phyloP scores from a whole-genome alignment of 2,329 filamentous ascomycete species.

The Calonectria pseudoreteaudii region DNA sequence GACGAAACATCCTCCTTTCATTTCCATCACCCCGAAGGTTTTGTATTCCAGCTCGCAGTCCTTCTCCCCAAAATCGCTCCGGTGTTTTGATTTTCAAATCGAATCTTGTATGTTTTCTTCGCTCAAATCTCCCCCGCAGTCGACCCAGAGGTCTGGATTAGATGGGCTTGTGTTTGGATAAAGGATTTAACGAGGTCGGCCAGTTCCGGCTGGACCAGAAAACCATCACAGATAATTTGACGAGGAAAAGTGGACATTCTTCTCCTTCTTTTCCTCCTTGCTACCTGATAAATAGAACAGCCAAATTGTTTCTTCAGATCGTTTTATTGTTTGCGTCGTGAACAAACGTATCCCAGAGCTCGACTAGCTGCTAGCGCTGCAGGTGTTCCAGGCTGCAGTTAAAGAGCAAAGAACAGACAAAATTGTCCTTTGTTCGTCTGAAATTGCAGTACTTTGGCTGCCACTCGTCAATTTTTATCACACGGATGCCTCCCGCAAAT shows the following conservation, averaged over 20 bases:
- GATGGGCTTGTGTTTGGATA: not conserved
- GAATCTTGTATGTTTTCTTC: not conserved
- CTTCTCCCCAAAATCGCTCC: not conserved
- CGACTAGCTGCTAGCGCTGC: not conserved
- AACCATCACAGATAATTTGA: not conserved
- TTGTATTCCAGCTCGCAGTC: not conserved
- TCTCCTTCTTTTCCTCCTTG: not conserved
- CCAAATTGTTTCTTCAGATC: not conserved
- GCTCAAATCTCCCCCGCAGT: not conserved
- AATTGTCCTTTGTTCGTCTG: not conserved
- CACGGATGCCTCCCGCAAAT: not conserved
- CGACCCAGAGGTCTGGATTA: not conserved
- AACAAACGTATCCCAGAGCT: not conserved
- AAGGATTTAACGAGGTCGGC: not conserved
- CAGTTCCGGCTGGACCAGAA: not conserved
- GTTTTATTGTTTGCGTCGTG: not conserved
- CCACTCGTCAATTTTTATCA: not conserved
- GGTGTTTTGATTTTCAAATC: not conserved
- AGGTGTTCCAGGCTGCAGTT: not conserved
- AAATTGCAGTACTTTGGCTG: not conserved
- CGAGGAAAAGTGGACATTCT: not conserved
- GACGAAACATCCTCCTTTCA: not conserved
- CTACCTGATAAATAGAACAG: not conserved
- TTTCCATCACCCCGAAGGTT: not conserved
- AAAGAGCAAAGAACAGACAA: not conserved